Base-by-base conservation (phyloP, 1,284 basidiomycete species). In the Apiotrichum laibachii region DNA sequence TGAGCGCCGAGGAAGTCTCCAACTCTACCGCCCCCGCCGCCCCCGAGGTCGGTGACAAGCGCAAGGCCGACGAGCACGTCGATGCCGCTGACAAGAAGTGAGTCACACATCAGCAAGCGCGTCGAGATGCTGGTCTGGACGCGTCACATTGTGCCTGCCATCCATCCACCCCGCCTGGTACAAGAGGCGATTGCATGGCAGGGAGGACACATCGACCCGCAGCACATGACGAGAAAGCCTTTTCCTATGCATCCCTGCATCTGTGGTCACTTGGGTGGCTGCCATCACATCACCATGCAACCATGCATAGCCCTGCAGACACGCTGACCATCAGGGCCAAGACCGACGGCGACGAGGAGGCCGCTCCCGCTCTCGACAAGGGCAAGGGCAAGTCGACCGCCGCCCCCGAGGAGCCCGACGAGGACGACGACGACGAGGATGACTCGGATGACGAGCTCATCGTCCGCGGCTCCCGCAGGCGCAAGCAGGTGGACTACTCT, bases 371-470 rank as follows among this genome's bases (percentile, higher is more conserved):
- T 22, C 53, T 50, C 16, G 64, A 62, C 58, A 67, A 65, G 56
- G 67, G 67, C 56, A 73, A 73, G 58, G 71, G 71, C 47, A 72
- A 72, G 59, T 68, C 64, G 49, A 69, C 68, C 55, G 59, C 57
- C 21, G 61, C 65, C 40, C 59, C 56, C 19, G 63, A 59, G 35
- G 51, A 59, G 31, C 63, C 64, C 31, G 66, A 60, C 50, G 59
- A 56, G 11, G 60, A 57, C n/a, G 57, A 61, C 19, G 67, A 67
- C 10, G 65, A 65, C 26, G 69, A 70, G 13, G 69, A 72, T 44
- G 65, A 66, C 31, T 62, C 62, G 33, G 61, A 64, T 9, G 68
- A 70, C 39, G 55, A 63, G 56, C 57, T 69, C 34, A 71, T 70
- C 53, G 63, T 70, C 44, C 55, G 64, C n/a, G 62, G 68, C 7